Conservation (phyloP, 306 rosid genomes). For the Ochetophila trinervis region DNA sequence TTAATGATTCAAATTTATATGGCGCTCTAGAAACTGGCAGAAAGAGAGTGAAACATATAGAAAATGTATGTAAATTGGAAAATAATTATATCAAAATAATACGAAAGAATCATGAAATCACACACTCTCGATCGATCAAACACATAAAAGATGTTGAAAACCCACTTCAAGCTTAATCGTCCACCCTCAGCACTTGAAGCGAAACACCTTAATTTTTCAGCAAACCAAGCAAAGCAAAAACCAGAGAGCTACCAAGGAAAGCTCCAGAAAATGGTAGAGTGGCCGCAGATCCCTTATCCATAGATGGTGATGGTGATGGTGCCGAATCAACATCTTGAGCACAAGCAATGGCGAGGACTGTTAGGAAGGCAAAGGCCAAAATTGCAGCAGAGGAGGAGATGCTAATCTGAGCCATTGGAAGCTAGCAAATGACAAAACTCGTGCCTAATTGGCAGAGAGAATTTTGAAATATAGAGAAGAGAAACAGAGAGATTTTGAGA, state of each 20-base stretch:
- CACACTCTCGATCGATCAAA: too few species aligned
- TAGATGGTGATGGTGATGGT: background rate
- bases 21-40: too few species aligned
- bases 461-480: background rate
- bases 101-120: too few species aligned
- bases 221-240: background rate
- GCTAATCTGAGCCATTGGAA: background rate
- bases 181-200: background rate
- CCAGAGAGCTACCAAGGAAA: background rate
- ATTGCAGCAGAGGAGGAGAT: background rate
- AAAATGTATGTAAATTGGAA: too few species aligned
- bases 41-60: too few species aligned
- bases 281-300: background rate
- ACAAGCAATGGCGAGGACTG: background rate
- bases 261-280: conserved; percentile 4
- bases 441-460: background rate
- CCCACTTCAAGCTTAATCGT: too few species aligned
- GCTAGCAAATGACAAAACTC: background rate
- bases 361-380: background rate
- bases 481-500: background rate
- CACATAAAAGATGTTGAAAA: too few species aligned
- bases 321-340: background rate
- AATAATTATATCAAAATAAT: too few species aligned
- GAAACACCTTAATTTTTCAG: background rate
- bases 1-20: too few species aligned